Percentiles rank a stretch among this genome's conserved stretches.
Evolutionary conservation across 169 alveolate species (phyloP).

Genomic region (Cryptosporidium sp.): DNA sequence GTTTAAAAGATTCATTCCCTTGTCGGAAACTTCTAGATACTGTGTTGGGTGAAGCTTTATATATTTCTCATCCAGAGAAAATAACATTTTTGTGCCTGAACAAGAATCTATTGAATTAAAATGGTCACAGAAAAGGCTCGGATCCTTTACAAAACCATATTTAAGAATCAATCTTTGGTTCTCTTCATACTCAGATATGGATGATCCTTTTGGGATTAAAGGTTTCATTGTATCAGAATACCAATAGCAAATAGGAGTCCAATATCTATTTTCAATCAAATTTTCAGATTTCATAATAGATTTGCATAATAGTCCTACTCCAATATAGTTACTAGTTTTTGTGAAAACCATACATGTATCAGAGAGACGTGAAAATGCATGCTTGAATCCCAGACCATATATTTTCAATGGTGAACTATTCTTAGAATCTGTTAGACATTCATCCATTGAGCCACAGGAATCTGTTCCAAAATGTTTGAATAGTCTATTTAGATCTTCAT

Average conservation of each 20-base stretch:
- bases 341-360: conserved; percentile 90
- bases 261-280: conserved; percentile 9
- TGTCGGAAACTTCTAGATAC: conserved; percentile 41
- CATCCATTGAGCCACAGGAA: not conserved
- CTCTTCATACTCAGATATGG: conserved; percentile 25
- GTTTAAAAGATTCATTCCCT: conserved; percentile 25
- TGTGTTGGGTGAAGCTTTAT: conserved; percentile 39
- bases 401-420: not conserved
- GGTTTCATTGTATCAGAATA: conserved; percentile 49
- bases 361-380: conserved; percentile 88
- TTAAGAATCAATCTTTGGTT: conserved; percentile 47
- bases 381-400: conserved; percentile 90
- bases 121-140: conserved; percentile 9
- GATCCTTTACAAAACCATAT: conserved; percentile 16
- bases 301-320: conserved; percentile 87
- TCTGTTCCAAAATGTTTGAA: conserved; percentile 84
- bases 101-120: conserved; percentile 4
- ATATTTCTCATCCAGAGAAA: not conserved
- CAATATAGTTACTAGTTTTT: conserved; percentile 86
- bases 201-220: conserved; percentile 35
- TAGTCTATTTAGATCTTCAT: conserved; percentile 83
- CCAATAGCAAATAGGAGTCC: conserved; percentile 68
- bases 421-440: not conserved
- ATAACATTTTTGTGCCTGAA: conserved; percentile 47
- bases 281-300: conserved; percentile 13